Evolutionary conservation across 2,329 filamentous ascomycete genomes (phyloP).

Genomic region (Colletotrichum lindemuthianum): DNA sequence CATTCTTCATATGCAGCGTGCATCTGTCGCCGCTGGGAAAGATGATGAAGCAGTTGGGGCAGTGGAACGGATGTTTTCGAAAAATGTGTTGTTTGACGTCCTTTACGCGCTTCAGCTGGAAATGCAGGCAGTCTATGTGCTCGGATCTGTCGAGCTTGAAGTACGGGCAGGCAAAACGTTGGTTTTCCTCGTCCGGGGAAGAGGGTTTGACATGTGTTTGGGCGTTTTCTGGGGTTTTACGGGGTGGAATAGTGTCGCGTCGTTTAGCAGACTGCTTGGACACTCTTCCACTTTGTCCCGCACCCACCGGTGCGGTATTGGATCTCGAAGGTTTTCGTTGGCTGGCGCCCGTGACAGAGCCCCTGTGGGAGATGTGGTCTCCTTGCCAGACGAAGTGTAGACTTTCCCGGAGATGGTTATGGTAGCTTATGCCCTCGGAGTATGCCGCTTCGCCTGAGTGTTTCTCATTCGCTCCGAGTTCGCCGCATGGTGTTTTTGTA

Average conservation of each 20-base stretch:
- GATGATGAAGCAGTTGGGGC: background rate
- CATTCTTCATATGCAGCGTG: background rate
- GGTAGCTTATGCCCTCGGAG: no score
- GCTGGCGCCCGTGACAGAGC: background rate
- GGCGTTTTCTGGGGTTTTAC: background rate
- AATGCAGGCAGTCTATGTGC: constrained; percentile 7
- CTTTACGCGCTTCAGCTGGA: constrained; percentile 1
- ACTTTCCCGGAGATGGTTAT: no score
- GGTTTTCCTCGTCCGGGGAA: background rate
- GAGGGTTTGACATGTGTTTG: background rate
- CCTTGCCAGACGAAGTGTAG: background rate
- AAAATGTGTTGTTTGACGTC: constrained; percentile 19
- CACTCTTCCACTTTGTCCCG: background rate
- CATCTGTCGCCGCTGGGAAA: background rate
- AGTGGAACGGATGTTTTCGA: constrained; percentile 2
- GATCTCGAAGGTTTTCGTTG: background rate
- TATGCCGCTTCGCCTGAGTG: no score
- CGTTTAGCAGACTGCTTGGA: background rate
- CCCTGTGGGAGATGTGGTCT: background rate
- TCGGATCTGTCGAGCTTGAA: constrained; percentile 1
- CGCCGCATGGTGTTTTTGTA: no score
- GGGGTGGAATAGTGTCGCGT: background rate
- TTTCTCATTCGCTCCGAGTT: no score
- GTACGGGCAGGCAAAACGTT: constrained; percentile 1
- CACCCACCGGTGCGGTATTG: background rate